A percentile compares a stretch with the other conserved stretches of the same genome.
These are phyloP conservation scores for Circinella minor DNA, from an alignment of 371 early-diverging fungal species.

Conservation along the genomic window DNA sequence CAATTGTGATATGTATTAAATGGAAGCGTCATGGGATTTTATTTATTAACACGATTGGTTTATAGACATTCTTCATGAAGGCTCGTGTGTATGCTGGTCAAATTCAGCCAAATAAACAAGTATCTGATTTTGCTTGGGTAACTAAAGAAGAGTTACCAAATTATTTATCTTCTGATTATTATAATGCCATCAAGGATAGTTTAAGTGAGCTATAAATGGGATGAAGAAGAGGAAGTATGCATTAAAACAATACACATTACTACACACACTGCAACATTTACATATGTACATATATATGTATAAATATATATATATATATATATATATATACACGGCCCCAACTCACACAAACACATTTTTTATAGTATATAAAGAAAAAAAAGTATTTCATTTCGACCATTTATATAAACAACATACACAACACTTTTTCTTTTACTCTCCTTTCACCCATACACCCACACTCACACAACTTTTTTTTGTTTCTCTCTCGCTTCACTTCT, in stretches of 20 bases:
- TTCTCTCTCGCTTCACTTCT: not conserved
- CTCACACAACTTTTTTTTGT: not conserved
- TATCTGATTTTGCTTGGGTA: slow-evolving; percentile 87
- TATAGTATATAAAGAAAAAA: too few species aligned
- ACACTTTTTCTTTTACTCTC: not conserved
- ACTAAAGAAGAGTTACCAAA: slow-evolving; percentile 82
- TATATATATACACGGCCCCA: not conserved
- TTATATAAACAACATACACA: not conserved
- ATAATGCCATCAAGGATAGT: slow-evolving; percentile 75
- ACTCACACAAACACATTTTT: too few species aligned
- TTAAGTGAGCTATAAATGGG: slow-evolving; percentile 64
- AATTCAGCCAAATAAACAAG: slow-evolving; percentile 58
- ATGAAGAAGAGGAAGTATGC: not conserved
- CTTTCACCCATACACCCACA: not conserved
- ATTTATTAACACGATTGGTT: not conserved
- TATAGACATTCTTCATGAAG: slow-evolving; percentile 77
- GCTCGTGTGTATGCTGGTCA: slow-evolving; percentile 86
- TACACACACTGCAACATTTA: not conserved
- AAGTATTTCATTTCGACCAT: not conserved
- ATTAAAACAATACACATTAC: not conserved
- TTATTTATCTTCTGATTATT: slow-evolving; percentile 74
- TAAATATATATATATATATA: not conserved
- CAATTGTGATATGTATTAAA: too few species aligned
- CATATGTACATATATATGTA: not conserved
- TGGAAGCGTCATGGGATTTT: too few species aligned